These are phyloP conservation scores for Salix caprea DNA, from an alignment of 345 rosid genomes.

Conservation along the genomic window DNA sequence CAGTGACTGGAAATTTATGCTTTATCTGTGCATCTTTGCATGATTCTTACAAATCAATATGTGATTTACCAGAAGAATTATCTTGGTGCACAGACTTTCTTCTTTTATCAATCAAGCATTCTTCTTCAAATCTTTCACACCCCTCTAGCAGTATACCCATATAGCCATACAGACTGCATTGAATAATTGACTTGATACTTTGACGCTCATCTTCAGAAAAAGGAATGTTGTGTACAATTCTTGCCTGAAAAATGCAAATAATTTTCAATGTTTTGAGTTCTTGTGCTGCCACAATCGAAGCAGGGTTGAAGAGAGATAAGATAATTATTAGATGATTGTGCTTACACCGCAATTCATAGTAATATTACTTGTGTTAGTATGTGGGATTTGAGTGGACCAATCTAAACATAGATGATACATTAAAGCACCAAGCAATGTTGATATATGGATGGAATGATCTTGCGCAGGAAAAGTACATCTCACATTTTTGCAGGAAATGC, in stretches of 20 bases:
- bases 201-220: conserved; percentile 76
- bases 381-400: neutral
- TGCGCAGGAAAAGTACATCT: neutral
- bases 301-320: neutral
- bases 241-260: conserved; percentile 56
- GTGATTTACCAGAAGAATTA: conserved; percentile 44
- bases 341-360: neutral
- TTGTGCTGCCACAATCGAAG: neutral
- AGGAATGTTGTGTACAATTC: conserved; percentile 54
- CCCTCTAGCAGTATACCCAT: conserved; percentile 68
- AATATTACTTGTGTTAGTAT: neutral
- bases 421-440: neutral
- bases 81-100: conserved; percentile 28
- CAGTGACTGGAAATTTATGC: neutral
- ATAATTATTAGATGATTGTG: neutral
- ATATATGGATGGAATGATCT: neutral
- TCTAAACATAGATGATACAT: too few relatives aligned
- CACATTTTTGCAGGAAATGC: neutral
- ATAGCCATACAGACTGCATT: conserved; percentile 67
- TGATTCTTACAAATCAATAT: neutral
- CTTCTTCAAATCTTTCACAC: conserved; percentile 59
- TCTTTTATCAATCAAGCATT: conserved; percentile 39
- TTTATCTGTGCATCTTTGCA: neutral
- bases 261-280: neutral
- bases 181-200: conserved; percentile 66